Evolutionary conservation across 495 filamentous ascomycete species (phyloP).

Genomic region (Pseudomonodictys pantanalensis): DNA sequence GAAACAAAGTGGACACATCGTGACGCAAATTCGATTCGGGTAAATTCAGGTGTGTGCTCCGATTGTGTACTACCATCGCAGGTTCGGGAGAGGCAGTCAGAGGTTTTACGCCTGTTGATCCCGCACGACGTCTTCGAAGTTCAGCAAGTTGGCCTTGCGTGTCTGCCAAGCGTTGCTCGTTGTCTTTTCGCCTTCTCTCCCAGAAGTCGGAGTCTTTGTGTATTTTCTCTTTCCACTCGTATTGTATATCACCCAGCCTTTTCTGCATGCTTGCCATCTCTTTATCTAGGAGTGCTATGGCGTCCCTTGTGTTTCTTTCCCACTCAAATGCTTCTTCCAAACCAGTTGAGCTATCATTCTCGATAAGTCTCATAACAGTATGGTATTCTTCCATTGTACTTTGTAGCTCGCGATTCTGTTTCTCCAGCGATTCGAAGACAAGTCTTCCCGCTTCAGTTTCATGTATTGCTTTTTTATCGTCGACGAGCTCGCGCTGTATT

Average conservation of each 20-base stretch:
- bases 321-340: not conserved
- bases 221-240: not conserved
- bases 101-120: not conserved
- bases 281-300: not conserved
- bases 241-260: not conserved
- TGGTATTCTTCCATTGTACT: not conserved
- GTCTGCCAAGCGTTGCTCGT: not conserved
- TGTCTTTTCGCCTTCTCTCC: not conserved
- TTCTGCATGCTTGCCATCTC: not conserved
- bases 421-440: not conserved
- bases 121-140: not conserved
- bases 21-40: not conserved
- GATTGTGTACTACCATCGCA: not conserved
- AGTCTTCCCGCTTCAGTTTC: constrained; percentile 12
- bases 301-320: not conserved
- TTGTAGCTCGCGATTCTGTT: not conserved
- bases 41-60: not conserved
- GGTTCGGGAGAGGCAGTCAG: not conserved
- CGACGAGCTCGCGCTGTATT: constrained; percentile 6
- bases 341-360: not conserved
- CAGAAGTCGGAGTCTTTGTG: not conserved
- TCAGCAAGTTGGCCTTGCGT: too few species aligned
- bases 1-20: not conserved
- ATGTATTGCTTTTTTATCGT: not conserved
- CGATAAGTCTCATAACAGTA: not conserved